These are phyloP conservation scores for Neurospora africana DNA, from an alignment of 495 filamentous ascomycete species.

Conservation along the genomic window DNA sequence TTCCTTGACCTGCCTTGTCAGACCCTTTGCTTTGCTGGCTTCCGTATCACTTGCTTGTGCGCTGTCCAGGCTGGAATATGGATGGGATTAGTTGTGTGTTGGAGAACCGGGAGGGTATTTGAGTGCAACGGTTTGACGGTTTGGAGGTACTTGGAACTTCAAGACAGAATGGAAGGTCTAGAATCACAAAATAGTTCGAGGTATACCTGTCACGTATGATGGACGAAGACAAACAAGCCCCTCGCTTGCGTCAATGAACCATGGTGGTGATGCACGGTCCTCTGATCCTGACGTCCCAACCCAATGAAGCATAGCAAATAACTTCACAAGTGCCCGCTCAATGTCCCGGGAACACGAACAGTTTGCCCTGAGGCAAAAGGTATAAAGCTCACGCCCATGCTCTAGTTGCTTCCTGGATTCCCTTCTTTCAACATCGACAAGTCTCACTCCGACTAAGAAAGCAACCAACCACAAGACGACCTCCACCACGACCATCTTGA, in stretches of 20 bases:
- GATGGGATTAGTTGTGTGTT: not conserved
- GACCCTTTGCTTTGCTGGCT: no score
- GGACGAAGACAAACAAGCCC: not conserved
- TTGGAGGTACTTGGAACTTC: not conserved
- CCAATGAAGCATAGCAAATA: not conserved
- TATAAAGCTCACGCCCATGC: not conserved
- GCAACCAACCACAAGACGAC: not conserved
- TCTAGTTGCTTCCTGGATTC: not conserved
- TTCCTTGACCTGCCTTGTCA: not conserved
- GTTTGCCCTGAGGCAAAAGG: not conserved
- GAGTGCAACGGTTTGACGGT: not conserved
- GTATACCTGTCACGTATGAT: not conserved
- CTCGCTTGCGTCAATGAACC: not conserved
- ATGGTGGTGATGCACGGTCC: not conserved
- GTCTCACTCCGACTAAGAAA: accelerated
- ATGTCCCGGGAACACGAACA: not conserved
- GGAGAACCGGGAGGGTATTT: not conserved
- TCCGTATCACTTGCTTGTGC: not conserved
- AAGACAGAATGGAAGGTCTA: not conserved
- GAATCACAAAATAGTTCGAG: not conserved
- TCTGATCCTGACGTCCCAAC: accelerated
- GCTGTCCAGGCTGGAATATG: not conserved
- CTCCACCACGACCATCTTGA: not conserved
- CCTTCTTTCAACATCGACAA: not conserved
- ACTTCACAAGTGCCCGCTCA: not conserved